A percentile compares a stretch with the other conserved stretches of the same genome.
These are phyloP conservation scores for Triangularia setosa DNA, from an alignment of 2,329 filamentous ascomycete species.

Conservation along the genomic window DNA sequence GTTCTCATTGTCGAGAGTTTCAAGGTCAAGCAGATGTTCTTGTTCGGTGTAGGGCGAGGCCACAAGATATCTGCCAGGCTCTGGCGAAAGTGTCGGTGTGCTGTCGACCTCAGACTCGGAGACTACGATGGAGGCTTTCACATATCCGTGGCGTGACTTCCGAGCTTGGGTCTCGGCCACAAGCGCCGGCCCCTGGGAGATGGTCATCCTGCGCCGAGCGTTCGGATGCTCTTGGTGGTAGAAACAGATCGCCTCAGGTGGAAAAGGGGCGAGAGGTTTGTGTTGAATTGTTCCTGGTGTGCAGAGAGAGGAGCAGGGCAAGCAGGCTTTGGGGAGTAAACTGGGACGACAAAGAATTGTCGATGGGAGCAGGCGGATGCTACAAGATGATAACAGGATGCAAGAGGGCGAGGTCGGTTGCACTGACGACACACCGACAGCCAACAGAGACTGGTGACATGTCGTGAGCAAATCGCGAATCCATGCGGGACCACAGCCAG, in stretches of 20 bases:
- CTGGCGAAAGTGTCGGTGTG: slow-evolving; percentile 1
- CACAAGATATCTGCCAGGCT: slow-evolving; percentile 44
- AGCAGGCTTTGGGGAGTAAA: background rate
- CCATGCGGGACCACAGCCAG: slow-evolving; percentile 11
- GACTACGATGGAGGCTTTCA: slow-evolving; percentile 27
- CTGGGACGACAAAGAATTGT: background rate
- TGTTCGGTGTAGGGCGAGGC: slow-evolving; percentile 72
- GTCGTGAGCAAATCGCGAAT: slow-evolving; percentile 21
- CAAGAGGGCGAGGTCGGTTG: slow-evolving; percentile 15
- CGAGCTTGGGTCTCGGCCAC: slow-evolving; percentile 9
- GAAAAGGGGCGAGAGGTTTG: background rate
- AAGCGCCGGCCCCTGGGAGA: slow-evolving; percentile 13
- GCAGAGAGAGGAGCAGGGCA: background rate
- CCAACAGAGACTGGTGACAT: slow-evolving; percentile 21
- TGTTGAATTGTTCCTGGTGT: background rate
- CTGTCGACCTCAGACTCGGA: slow-evolving; percentile 19
- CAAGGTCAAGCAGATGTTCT: slow-evolving; percentile 69
- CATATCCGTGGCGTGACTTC: slow-evolving; percentile 19
- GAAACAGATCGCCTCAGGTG: background rate
- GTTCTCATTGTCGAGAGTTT: slow-evolving; percentile 60
- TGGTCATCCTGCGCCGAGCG: slow-evolving; percentile 15
- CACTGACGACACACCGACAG: slow-evolving; percentile 8
- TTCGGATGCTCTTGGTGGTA: background rate
- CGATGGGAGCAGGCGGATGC: background rate
- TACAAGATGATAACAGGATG: background rate